These are phyloP conservation scores for Mortierella sp. DNA, from an alignment of 371 early-diverging fungal species.

Conservation along the genomic window DNA sequence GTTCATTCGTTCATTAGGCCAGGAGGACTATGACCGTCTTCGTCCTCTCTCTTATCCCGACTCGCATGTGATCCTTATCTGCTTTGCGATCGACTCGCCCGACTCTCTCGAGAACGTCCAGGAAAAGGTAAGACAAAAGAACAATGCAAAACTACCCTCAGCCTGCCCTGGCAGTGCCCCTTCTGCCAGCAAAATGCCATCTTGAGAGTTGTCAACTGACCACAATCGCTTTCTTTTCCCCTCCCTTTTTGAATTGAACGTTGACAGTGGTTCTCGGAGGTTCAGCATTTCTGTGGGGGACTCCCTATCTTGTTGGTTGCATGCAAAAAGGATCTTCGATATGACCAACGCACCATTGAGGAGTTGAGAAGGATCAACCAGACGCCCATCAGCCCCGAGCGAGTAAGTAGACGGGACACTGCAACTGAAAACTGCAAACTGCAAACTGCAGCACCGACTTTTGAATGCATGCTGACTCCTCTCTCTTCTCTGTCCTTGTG, in stretches of 20 bases:
- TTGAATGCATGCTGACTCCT: neutral
- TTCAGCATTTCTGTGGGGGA: constrained; percentile 88
- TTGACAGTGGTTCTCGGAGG: constrained; percentile 92
- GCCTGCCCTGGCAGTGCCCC: no score
- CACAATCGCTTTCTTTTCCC: no score
- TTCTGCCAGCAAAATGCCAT: no score
- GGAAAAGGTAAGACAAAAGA: constrained; percentile 80
- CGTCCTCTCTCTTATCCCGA: constrained; percentile 97
- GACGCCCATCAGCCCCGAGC: constrained; percentile 82
- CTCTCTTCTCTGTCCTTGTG: neutral
- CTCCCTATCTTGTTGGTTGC: constrained; percentile 91
- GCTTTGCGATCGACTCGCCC: constrained; percentile 92
- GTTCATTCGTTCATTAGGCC: constrained; percentile 61
- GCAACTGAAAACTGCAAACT: no score
- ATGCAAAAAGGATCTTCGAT: constrained; percentile 92
- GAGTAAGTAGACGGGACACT: constrained; percentile 63
- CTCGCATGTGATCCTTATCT: constrained; percentile 96
- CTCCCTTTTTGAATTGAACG: no score
- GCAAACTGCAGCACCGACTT: no score
- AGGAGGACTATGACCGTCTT: constrained; percentile 95
- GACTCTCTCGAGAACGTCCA: constrained; percentile 96
- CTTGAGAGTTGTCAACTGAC: no score
- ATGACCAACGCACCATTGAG: constrained; percentile 80
- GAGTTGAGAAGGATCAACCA: constrained; percentile 82
- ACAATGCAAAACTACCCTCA: no score